Evolutionary conservation across 2,329 filamentous ascomycete genomes (phyloP).

Genomic region (Fusarium sp.): DNA sequence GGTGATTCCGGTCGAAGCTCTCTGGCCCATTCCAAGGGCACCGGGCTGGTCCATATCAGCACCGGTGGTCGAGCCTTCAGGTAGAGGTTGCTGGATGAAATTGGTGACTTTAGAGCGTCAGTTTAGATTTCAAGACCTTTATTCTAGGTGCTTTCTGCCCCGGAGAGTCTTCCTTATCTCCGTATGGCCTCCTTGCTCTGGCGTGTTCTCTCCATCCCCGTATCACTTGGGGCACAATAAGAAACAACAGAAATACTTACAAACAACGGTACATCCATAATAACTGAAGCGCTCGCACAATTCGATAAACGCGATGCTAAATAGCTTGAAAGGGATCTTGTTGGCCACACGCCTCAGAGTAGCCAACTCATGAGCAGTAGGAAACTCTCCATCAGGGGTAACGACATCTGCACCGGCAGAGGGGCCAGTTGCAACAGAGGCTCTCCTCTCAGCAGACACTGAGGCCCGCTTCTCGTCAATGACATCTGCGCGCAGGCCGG

Average conservation of each 20-base stretch:
- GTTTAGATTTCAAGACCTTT: background rate
- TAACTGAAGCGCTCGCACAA: conserved; percentile 79
- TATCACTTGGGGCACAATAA: background rate
- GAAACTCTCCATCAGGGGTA: conserved; percentile 26
- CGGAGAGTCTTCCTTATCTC: too few relatives aligned
- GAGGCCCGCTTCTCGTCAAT: conserved; percentile 48
- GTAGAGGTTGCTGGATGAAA: conserved; percentile 70
- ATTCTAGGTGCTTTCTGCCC: too few relatives aligned
- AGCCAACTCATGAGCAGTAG: conserved; percentile 55
- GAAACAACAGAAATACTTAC: conserved; percentile 58
- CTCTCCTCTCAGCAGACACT: conserved; percentile 46
- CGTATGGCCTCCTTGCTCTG: too few relatives aligned
- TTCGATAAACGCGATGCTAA: conserved; percentile 74
- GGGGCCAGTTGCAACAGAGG: conserved; percentile 37
- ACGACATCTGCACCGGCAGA: background rate
- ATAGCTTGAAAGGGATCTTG: conserved; percentile 68
- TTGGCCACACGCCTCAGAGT: conserved; percentile 66
- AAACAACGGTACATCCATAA: conserved; percentile 73
- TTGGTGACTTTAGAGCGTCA: conserved; percentile 60
- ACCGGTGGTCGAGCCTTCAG: conserved; percentile 65
- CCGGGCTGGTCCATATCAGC: conserved; percentile 59
- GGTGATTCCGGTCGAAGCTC: conserved; percentile 59
- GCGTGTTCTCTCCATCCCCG: too few relatives aligned
- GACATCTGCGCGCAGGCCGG: conserved; percentile 44
- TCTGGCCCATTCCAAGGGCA: conserved; percentile 68